Evolutionary conservation across 1,284 basidiomycete species (phyloP), one percentile per base, ranked within the genome.

Genomic region (Tilletia walkeri): DNA sequence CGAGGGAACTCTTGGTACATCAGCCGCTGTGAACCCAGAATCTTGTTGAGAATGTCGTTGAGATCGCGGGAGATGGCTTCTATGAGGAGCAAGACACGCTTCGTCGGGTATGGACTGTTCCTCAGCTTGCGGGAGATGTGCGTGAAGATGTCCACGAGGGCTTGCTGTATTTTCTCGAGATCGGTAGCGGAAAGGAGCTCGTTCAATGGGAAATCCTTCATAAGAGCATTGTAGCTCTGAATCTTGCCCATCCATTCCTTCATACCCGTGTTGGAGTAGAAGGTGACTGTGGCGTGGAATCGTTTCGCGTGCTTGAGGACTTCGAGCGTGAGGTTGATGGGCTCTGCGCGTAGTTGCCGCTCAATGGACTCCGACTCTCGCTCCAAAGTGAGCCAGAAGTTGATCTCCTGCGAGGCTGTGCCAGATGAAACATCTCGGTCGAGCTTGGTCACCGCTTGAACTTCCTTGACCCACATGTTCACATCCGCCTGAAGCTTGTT

Each of bases 191-290:
- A 93, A 20, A 99, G 88, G 16, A 99, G 89, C 82, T 97, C 95
- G 82, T 98, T 95, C 53, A 99, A 86, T 0, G 96, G 96, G 80
- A 99, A 97, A 82, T 99, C 96, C 85, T 95, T 96, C 95, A 99
- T 98, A 72, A 99, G 88, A 75, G 92, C 90, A 81, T 99, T 98
- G 87, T 98, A 95, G 73, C 78, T 78, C 72, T 78, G 76, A 67
- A 80, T 78, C 72, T 78, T 78, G 67, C 81, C 80, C 6, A 77
- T 71, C 61, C 78, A 79, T 67, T 83, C 93, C 84, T 95, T 96
- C 76, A 99, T 85, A 34, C 95, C 95, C 0, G 95, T 99, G 83
- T 99, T 95, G 2, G 95, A 93, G 73, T 96, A 92, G 86, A 99
- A 98, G 84, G 93, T 94, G 82, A 98, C 95, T 0, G 95, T 99